Evolutionary conservation across 2,329 filamentous ascomycete genomes (phyloP).

Genomic region (Camillea tinctor): DNA sequence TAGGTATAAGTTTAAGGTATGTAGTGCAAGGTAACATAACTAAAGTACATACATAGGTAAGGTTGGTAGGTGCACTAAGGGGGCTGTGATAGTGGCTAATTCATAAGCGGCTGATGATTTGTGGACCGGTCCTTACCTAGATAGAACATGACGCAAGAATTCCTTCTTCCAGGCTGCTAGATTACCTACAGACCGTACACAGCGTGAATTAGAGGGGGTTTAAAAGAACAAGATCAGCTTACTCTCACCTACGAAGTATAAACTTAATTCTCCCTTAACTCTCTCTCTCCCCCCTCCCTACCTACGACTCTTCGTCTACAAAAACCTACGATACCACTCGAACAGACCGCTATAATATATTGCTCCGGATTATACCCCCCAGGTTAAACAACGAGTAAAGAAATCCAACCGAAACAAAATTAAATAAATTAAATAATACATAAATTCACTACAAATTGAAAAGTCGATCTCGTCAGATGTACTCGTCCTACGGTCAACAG

Average conservation of each 20-base stretch:
- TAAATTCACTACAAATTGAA: not conserved
- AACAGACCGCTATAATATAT: too few species aligned
- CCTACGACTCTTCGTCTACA: not conserved
- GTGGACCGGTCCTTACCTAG: not conserved
- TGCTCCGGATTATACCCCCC: too few species aligned
- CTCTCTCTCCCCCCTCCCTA: not conserved
- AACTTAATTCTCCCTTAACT: too few species aligned
- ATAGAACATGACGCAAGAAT: not conserved
- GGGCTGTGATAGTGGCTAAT: not conserved
- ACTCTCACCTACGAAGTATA: too few species aligned
- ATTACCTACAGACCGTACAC: not conserved
- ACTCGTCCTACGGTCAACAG: slow-evolving; percentile 22
- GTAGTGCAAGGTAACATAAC: too few species aligned
- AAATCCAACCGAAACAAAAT: not conserved
- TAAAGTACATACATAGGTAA: too few species aligned
- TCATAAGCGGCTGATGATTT: not conserved
- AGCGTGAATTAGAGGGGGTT: not conserved
- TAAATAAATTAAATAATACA: not conserved
- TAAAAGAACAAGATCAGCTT: too few species aligned
- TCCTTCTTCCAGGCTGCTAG: not conserved
- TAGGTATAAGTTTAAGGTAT: not conserved
- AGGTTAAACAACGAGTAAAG: too few species aligned
- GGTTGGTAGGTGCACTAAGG: not conserved
- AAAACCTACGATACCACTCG: too few species aligned
- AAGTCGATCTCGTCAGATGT: not conserved